Evolutionary conservation across 495 filamentous ascomycete genomes (phyloP), one percentile per base, ranked within the genome.

Genomic region (Trichoderma asperelloides): DNA sequence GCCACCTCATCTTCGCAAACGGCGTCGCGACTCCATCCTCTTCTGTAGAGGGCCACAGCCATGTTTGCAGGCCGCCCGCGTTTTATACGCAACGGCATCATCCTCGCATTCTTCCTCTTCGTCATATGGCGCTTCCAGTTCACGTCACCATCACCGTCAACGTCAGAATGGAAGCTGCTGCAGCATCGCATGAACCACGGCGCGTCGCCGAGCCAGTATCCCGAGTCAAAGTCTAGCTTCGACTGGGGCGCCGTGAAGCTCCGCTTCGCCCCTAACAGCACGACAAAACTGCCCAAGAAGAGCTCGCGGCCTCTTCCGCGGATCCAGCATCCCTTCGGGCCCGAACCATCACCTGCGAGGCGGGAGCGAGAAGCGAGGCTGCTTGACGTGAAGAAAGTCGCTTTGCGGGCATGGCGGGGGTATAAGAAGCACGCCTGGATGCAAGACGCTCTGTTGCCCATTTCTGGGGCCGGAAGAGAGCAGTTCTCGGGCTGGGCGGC

Each of bases 401-500:
- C 96, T 69, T 65, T 81, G 37, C 86, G 87, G 69, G 82, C 87
- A 13, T 97, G 92, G 91, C 80, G 82, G 9, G 87, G 86, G 60
- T 97, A 96, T 70, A 88, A 85, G 70, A 74, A 84, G 16, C 78
- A 89, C 76, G 93, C 93, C 0, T 96, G 91, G 91, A 73, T 85
- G 67, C 83, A 87, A 63, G 93, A 97, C 71, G 93, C 96, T 67
- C 77, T 96, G 15, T 81, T 79, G 33, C 93, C 93, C 0, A 70
- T 91, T 2, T 84, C 82, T 8, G 87, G 84, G 8, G 74, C 75
- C 13, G 84, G 74, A 30, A 80, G 77, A 12, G 80, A 96, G 72
- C 89, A 91, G 1, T 97, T 97, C 76, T 89, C 86, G 68, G 91
- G 90, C 25, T 97, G 94, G 94, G 93, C 88, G 13, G 93, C 93